These are phyloP conservation scores for Penicillium sp. DNA, from an alignment of 2,329 filamentous ascomycete genomes.

Conservation along the genomic window DNA sequence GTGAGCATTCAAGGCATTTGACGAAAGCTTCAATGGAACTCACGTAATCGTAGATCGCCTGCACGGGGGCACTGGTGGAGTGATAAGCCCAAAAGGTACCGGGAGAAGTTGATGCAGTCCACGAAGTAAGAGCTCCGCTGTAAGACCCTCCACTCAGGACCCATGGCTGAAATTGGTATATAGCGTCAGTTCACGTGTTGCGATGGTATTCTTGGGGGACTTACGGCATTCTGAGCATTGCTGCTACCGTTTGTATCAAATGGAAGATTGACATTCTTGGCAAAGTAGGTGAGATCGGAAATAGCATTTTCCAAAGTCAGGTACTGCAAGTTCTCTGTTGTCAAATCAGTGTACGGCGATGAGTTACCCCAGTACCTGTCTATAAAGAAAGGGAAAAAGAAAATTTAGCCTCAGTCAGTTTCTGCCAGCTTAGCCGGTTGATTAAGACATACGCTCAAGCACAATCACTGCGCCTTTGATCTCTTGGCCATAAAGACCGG, in stretches of 20 bases:
- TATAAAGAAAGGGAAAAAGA: conserved; percentile 14
- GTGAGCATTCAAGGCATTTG: neutral
- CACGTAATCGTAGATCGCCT: conserved; percentile 53
- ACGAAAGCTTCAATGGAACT: neutral
- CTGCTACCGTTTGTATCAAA: conserved; percentile 49
- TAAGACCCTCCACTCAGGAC: conserved; percentile 55
- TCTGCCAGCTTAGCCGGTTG: neutral
- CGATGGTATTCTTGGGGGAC: neutral
- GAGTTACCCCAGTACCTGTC: conserved; percentile 58
- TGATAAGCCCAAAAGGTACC: conserved; percentile 60
- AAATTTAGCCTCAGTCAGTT: neutral
- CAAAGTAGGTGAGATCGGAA: conserved; percentile 53
- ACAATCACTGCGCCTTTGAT: conserved; percentile 53
- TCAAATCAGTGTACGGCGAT: conserved; percentile 49
- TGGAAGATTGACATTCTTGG: conserved; percentile 50
- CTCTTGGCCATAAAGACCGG: conserved; percentile 50
- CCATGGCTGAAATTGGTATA: conserved; percentile 46
- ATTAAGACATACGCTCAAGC: conserved; percentile 47
- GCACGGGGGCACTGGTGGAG: conserved; percentile 53
- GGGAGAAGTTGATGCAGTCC: conserved; percentile 51
- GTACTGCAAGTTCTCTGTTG: conserved; percentile 52
- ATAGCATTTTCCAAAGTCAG: conserved; percentile 54
- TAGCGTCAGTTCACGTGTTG: neutral
- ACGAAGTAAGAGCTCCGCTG: conserved; percentile 53
- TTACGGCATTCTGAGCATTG: conserved; percentile 48